These are phyloP conservation scores for Venturia carpophila DNA, from an alignment of 2,329 filamentous ascomycete genomes.

Conservation along the genomic window DNA sequence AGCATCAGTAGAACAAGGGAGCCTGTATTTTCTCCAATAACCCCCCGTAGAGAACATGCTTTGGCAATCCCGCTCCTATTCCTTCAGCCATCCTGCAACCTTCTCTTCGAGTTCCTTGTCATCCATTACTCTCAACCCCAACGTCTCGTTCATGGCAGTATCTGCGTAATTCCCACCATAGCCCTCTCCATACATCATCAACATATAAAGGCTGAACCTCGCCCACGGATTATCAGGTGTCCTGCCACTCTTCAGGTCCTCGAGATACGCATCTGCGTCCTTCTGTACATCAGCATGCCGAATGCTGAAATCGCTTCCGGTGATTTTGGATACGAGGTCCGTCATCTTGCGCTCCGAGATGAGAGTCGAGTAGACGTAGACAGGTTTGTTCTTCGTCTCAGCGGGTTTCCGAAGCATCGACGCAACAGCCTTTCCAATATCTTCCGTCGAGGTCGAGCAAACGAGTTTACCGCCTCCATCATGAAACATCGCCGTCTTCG, in stretches of 20 bases:
- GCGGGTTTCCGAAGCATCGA: slow-evolving; percentile 16
- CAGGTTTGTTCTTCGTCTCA: slow-evolving; percentile 19
- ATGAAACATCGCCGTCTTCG: slow-evolving; percentile 18
- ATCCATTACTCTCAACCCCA: slow-evolving; percentile 9
- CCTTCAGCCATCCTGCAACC: slow-evolving; percentile 9
- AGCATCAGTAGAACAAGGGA: no score
- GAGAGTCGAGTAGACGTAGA: slow-evolving; percentile 19
- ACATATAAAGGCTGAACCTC: slow-evolving; percentile 1
- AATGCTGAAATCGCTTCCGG: neutral
- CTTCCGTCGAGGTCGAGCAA: slow-evolving; percentile 1
- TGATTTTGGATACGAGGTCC: slow-evolving; percentile 17
- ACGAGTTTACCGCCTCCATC: slow-evolving; percentile 14
- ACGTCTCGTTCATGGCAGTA: slow-evolving; percentile 11
- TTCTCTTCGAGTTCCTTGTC: neutral
- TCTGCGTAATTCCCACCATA: slow-evolving; percentile 8
- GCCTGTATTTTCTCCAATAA: no score
- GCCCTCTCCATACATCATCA: slow-evolving; percentile 12
- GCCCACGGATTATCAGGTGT: neutral
- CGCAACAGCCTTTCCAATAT: slow-evolving; percentile 18
- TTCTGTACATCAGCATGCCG: slow-evolving; percentile 4
- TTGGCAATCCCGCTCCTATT: neutral
- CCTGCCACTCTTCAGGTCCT: neutral
- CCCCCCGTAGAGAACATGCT: neutral
- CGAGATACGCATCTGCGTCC: neutral
- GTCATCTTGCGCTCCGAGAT: slow-evolving; percentile 21